Evolutionary conservation across 176 grass and related monocot genomes (phyloP).

Genomic region (Canna indica): DNA sequence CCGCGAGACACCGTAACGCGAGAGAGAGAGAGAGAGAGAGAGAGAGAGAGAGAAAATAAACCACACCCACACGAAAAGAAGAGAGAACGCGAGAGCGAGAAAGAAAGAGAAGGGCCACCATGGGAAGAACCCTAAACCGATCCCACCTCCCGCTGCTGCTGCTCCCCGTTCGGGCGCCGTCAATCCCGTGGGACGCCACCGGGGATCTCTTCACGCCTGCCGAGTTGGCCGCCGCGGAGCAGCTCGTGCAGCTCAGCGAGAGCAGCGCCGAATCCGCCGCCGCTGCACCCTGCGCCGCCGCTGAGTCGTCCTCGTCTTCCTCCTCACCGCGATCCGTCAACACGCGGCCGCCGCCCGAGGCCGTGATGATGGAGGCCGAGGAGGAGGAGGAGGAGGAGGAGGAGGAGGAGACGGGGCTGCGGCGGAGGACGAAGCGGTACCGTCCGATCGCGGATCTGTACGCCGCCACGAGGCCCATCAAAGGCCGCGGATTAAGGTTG

Average conservation of each 20-base stretch:
- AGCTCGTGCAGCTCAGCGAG: slow-evolving; percentile 32
- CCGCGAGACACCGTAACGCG: background rate
- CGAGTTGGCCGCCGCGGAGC: slow-evolving; percentile 38
- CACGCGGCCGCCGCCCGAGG: background rate
- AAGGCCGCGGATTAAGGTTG: background rate
- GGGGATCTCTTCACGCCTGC: slow-evolving; percentile 1
- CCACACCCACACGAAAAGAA: slow-evolving; percentile 8
- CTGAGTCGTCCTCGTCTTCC: background rate
- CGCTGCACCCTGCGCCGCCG: background rate
- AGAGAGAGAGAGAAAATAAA: background rate
- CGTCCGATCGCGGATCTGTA: slow-evolving; percentile 16
- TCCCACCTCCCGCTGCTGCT: background rate
- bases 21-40: background rate
- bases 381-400: slow-evolving; percentile 15
- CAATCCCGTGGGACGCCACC: background rate
- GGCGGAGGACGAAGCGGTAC: slow-evolving; percentile 17
- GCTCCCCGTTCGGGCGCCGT: background rate
- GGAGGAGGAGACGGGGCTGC: slow-evolving; percentile 8
- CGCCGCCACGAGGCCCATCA: background rate
- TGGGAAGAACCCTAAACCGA: slow-evolving; percentile 11
- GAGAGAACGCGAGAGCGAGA: background rate
- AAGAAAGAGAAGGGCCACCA: background rate
- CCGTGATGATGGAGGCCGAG: background rate
- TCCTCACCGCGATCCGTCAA: slow-evolving; percentile 3
- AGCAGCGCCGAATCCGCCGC: background rate